Conservation (phyloP, 768 basidiomycete genomes). For the Leccinum rimulosum region DNA sequence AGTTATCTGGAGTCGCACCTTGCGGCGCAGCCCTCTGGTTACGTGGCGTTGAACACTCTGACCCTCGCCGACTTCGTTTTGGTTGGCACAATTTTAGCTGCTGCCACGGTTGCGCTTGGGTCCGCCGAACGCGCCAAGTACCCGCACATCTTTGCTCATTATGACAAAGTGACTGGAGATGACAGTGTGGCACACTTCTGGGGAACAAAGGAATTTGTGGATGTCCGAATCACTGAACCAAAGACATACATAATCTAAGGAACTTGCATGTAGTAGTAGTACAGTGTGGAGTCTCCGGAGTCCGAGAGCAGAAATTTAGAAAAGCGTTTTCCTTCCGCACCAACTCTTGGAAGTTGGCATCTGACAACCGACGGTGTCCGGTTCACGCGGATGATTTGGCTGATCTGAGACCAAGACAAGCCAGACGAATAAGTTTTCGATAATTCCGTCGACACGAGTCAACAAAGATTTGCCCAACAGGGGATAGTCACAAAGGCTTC, state of each 20-base stretch:
- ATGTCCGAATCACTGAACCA: constrained; percentile 6
- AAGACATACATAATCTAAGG: not conserved
- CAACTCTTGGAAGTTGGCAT: too few relatives aligned
- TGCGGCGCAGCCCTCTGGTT: constrained; percentile 4
- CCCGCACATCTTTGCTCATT: constrained; percentile 18
- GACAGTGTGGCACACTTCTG: constrained; percentile 11
- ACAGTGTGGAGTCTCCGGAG: not conserved
- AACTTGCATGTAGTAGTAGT: not conserved
- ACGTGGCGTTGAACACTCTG: constrained; percentile 11
- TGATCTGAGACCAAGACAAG: too few relatives aligned
- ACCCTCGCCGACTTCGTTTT: constrained; percentile 23
- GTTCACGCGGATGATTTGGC: too few relatives aligned
- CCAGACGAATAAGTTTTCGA: too few relatives aligned
- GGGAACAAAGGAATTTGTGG: constrained; percentile 8
- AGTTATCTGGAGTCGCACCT: constrained; percentile 18
- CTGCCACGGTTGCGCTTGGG: constrained; percentile 8
- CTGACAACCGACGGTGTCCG: too few relatives aligned
- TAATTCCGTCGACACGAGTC: too few relatives aligned
- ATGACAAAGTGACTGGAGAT: constrained; percentile 17
- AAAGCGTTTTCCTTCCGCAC: too few relatives aligned
- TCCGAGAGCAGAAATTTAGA: too few relatives aligned
- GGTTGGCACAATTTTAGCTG: constrained; percentile 4
- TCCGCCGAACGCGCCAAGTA: constrained; percentile 14
- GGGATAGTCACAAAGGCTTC: not conserved
- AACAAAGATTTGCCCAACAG: not conserved